Evolutionary conservation across 768 basidiomycete species (phyloP).

Genomic region (Agrocybe praecox): DNA sequence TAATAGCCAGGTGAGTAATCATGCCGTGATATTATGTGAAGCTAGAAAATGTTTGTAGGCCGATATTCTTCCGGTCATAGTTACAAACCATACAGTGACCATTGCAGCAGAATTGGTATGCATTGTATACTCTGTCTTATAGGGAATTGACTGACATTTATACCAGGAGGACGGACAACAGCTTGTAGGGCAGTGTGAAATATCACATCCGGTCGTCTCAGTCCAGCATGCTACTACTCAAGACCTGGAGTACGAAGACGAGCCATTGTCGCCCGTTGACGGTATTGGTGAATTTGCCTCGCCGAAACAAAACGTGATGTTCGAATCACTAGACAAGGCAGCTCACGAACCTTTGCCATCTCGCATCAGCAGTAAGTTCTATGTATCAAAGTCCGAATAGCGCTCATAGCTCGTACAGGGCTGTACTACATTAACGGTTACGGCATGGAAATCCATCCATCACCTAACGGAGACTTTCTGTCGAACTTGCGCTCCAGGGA

Average conservation of each 20-base stretch:
- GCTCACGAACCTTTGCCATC: slow-evolving; percentile 59
- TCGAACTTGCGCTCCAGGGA: slow-evolving; percentile 59
- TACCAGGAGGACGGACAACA: slow-evolving; percentile 69
- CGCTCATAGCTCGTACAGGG: slow-evolving; percentile 38
- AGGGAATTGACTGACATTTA: background rate
- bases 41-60: slow-evolving; percentile 41
- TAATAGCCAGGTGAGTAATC: slow-evolving; percentile 56
- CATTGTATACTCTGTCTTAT: background rate
- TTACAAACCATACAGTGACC: slow-evolving; percentile 95
- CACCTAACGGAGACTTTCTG: slow-evolving; percentile 83
- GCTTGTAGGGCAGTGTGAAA: slow-evolving; percentile 91
- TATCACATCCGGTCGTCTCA: slow-evolving; percentile 76
- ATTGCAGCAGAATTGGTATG: slow-evolving; percentile 81
- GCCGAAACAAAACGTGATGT: slow-evolving; percentile 64
- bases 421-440: slow-evolving; percentile 91
- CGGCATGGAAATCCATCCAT: slow-evolving; percentile 89
- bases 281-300: slow-evolving; percentile 52
- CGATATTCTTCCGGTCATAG: slow-evolving; percentile 86
- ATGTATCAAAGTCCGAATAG: background rate
- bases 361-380: slow-evolving; percentile 60
- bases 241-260: slow-evolving; percentile 30
- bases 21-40: background rate
- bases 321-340: slow-evolving; percentile 55
- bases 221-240: slow-evolving; percentile 26
- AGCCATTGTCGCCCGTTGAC: slow-evolving; percentile 49